These are phyloP conservation scores for Ilyonectria mors-panacis DNA, from an alignment of 2,329 filamentous ascomycete genomes.

Conservation along the genomic window DNA sequence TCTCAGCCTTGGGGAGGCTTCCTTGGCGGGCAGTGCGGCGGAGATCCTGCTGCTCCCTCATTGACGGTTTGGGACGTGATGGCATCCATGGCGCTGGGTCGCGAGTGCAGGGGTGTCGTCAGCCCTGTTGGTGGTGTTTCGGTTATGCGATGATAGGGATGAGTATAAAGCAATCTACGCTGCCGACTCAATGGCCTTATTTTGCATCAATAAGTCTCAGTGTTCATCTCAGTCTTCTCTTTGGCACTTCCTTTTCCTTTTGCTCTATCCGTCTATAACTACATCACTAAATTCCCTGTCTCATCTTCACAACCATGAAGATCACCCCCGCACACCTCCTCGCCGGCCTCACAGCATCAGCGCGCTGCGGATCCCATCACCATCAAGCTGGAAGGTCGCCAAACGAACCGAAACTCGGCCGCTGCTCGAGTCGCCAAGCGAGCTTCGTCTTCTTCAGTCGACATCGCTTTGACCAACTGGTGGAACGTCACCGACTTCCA, in stretches of 20 bases:
- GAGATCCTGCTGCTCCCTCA: background rate
- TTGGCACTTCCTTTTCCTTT: background rate
- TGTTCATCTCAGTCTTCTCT: background rate
- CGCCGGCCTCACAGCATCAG: conserved; percentile 12
- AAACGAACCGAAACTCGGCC: background rate
- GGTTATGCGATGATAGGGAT: background rate
- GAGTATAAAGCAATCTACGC: conserved; percentile 15
- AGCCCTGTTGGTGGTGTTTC: conserved; percentile 3
- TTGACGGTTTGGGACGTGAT: background rate
- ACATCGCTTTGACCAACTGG: conserved; percentile 35
- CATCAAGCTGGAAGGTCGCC: conserved; percentile 21
- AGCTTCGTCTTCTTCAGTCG: conserved; percentile 17
- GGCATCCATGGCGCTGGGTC: background rate
- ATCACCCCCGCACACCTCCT: conserved; percentile 7
- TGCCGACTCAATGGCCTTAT: background rate
- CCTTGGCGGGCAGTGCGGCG: too few species aligned
- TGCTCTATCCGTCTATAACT: background rate
- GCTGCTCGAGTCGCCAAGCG: conserved; percentile 2
- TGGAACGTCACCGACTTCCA: conserved; percentile 33
- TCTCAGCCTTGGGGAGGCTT: conserved; percentile 19
- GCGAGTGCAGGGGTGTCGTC: background rate
- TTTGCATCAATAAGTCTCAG: background rate
- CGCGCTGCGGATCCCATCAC: conserved; percentile 17
- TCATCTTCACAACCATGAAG: conserved; percentile 15
- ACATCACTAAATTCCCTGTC: background rate